phyloP scores from a whole-genome alignment of 1,284 basidiomycete genomes.

The Veloboletus limbatus region DNA sequence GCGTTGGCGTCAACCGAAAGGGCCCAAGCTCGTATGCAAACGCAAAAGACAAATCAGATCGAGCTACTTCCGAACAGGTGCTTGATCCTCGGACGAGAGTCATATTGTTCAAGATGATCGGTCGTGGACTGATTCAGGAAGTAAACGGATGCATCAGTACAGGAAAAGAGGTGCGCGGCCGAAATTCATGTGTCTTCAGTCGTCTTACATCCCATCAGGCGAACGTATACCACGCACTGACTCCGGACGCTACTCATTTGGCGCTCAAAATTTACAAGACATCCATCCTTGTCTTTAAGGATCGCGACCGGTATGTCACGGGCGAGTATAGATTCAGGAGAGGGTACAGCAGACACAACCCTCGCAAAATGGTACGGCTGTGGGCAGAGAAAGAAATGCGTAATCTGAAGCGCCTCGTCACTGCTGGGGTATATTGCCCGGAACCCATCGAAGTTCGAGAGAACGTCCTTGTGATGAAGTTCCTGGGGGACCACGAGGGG shows the following conservation, averaged over 20 bases:
- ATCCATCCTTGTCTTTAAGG: constrained; percentile 96
- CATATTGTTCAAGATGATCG: constrained; percentile 93
- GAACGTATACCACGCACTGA: constrained; percentile 88
- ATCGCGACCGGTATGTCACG: constrained; percentile 91
- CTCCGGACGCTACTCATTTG: constrained; percentile 61
- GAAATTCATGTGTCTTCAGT: not conserved
- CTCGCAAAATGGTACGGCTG: constrained; percentile 96
- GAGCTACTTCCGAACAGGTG: constrained; percentile 93
- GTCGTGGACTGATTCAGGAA: constrained; percentile 78
- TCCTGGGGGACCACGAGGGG: constrained; percentile 79
- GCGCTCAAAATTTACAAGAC: constrained; percentile 99
- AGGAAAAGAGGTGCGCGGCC: constrained; percentile 81
- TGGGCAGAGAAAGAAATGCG: constrained; percentile 99
- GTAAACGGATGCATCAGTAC: constrained; percentile 94
- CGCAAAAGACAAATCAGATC: constrained; percentile 89
- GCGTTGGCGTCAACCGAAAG: constrained; percentile 84
- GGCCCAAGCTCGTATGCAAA: constrained; percentile 84
- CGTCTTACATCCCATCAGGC: constrained; percentile 50
- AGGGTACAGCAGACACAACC: constrained; percentile 91
- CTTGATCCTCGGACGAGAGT: constrained; percentile 88
- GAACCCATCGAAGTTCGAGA: constrained; percentile 91
- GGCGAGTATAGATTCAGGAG: constrained; percentile 91
- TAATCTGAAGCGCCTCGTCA: constrained; percentile 82
- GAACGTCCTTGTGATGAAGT: constrained; percentile 96
- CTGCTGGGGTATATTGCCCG: constrained; percentile 84